Conservation (phyloP, 257 asterid genomes). For the Nicotiana otophora region DNA sequence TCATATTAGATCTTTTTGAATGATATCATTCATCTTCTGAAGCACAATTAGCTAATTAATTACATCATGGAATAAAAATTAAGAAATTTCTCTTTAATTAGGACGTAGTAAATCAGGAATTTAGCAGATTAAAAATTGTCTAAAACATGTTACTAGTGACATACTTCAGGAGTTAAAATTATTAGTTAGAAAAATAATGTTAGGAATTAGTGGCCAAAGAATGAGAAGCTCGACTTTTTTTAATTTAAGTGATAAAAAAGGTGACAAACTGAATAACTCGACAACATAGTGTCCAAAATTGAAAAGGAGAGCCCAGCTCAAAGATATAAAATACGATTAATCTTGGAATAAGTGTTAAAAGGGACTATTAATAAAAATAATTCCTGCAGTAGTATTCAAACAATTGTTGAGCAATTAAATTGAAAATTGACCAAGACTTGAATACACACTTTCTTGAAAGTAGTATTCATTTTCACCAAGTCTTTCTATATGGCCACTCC, state of each 20-base stretch:
- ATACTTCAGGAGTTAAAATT: neutral
- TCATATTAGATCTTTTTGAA: neutral
- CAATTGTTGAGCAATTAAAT: neutral
- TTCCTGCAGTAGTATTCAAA: neutral
- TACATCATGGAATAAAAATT: neutral
- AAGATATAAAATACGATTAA: no score
- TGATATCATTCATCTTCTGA: neutral
- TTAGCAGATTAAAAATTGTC: neutral
- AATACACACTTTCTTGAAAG: neutral
- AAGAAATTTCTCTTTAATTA: neutral
- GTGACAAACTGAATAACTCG: neutral
- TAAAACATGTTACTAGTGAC: neutral
- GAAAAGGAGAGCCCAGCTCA: neutral
- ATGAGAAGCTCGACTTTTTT: neutral
- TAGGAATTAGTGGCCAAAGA: neutral
- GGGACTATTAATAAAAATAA: neutral
- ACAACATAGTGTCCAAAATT: neutral
- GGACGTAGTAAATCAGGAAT: neutral
- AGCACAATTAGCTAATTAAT: neutral
- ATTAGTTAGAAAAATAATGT: neutral
- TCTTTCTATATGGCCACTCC: neutral
- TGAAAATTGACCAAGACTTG: constrained; percentile 7
- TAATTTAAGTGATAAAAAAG: neutral
- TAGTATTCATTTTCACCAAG: neutral
- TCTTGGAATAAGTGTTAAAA: no score